phyloP scores from a whole-genome alignment of 2,329 filamentous ascomycete species.

The Cladophialophora exuberans region DNA sequence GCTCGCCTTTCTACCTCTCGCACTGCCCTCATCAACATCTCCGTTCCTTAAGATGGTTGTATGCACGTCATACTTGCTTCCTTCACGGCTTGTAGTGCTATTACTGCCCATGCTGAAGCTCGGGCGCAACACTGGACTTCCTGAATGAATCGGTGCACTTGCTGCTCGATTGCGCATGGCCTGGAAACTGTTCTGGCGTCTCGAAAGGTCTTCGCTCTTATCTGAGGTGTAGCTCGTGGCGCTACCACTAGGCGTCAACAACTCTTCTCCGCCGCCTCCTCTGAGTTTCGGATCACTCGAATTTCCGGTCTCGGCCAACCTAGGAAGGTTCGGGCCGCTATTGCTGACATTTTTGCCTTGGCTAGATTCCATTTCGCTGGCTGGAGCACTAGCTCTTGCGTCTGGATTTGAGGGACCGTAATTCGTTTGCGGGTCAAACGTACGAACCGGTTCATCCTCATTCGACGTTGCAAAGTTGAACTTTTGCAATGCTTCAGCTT shows the following conservation, averaged over 20 bases:
- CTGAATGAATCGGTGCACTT: conserved; percentile 26
- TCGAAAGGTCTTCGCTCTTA: conserved; percentile 21
- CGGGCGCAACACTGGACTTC: conserved; percentile 19
- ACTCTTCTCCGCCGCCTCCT: conserved; percentile 18
- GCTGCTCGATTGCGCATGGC: conserved; percentile 27
- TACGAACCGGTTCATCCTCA: conserved; percentile 28
- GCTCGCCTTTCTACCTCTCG: conserved; percentile 27
- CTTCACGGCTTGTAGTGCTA: conserved; percentile 29
- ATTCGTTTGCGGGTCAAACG: conserved; percentile 26
- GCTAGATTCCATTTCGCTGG: conserved; percentile 18
- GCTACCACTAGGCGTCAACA: conserved; percentile 25
- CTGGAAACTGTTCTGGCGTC: conserved; percentile 25
- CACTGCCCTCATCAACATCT: conserved; percentile 19
- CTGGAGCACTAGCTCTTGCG: conserved; percentile 27
- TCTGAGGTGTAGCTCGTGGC: conserved; percentile 26
- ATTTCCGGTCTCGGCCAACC: conserved; percentile 13
- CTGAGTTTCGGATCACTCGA: conserved; percentile 9
- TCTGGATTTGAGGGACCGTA: conserved; percentile 19
- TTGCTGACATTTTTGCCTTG: conserved; percentile 1
- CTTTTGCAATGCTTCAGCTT: conserved; percentile 18
- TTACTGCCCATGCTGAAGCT: conserved; percentile 32
- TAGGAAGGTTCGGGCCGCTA: conserved; percentile 7
- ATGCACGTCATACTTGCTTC: conserved; percentile 32
- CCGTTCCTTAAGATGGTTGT: conserved; percentile 32
- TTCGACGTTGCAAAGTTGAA: conserved; percentile 33